Percentiles rank a stretch among this genome's conserved stretches.
phyloP scores from a whole-genome alignment of 73 alveolate species.

The Paramecium biaurelia region DNA sequence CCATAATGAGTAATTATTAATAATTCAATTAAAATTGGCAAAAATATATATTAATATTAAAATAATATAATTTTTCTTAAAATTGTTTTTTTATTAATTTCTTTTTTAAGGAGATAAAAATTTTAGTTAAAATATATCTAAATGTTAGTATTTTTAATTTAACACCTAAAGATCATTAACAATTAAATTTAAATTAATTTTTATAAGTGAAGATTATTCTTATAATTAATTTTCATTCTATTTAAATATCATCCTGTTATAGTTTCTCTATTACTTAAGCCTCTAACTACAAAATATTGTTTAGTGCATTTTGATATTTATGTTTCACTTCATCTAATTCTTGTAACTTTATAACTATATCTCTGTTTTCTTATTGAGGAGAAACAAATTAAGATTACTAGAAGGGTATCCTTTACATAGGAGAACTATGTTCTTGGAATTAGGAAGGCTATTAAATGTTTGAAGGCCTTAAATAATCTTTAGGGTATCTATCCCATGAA shows the following conservation, averaged over 20 bases:
- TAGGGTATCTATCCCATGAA: constrained; percentile 5
- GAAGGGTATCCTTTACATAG: background rate
- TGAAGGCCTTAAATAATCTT: background rate
- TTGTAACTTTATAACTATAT: background rate
- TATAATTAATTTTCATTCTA: constrained; percentile 29
- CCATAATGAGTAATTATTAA: background rate
- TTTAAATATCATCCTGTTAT: background rate
- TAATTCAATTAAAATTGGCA: background rate
- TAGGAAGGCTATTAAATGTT: background rate
- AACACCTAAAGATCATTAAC: background rate
- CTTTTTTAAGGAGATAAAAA: background rate
- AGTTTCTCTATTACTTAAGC: constrained; percentile 40
- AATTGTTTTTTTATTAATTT: background rate
- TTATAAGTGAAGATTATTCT: background rate
- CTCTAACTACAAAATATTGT: constrained; percentile 12
- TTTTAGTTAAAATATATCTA: background rate
- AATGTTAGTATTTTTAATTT: background rate
- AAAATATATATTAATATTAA: no score
- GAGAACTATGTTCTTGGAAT: background rate
- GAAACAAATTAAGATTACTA: background rate
- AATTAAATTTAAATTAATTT: background rate
- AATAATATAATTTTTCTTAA: background rate
- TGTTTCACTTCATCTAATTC: constrained; percentile 53
- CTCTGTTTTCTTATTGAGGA: constrained; percentile 33
- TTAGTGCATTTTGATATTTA: constrained; percentile 28